Percentiles rank a stretch among this genome's conserved stretches.
Evolutionary conservation across 2,329 filamentous ascomycete genomes (phyloP).

Genomic region (Huntiella decipiens): DNA sequence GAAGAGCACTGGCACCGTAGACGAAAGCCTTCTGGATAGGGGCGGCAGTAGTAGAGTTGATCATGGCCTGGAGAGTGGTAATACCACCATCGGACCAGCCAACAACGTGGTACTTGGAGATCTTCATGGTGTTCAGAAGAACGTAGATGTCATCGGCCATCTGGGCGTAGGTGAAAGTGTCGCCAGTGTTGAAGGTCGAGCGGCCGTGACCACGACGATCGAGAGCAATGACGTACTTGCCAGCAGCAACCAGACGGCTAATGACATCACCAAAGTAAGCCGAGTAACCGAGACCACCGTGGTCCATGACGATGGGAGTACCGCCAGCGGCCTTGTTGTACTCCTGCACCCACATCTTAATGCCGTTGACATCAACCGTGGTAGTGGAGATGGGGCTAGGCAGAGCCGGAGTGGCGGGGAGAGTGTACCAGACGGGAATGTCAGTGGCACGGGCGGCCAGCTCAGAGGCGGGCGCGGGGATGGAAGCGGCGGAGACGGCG

Average conservation of each 20-base stretch:
- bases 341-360: conserved; percentile 23
- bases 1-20: conserved; percentile 19
- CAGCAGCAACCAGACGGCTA: conserved; percentile 17
- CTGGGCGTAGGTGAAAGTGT: conserved; percentile 21
- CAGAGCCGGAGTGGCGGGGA: conserved; percentile 21
- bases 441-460: conserved; percentile 14
- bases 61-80: conserved; percentile 20
- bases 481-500: conserved; percentile 7
- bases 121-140: conserved; percentile 17
- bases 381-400: conserved; percentile 18
- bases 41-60: conserved; percentile 16
- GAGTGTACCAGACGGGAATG: conserved; percentile 17
- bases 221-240: conserved; percentile 22
- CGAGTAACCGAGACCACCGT: conserved; percentile 24
- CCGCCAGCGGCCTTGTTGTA: conserved; percentile 20
- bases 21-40: conserved; percentile 23
- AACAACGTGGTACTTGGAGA: conserved; percentile 19
- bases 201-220: conserved; percentile 25
- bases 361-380: conserved; percentile 19
- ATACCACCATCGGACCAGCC: conserved; percentile 25
- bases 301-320: conserved; percentile 21
- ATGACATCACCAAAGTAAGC: conserved; percentile 24
- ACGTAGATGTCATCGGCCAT: conserved; percentile 21
- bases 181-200: conserved; percentile 19
- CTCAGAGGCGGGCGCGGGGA: conserved; percentile 6